These are phyloP conservation scores for Allium sativum DNA, from an alignment of 106 monocot species.

Conservation along the genomic window DNA sequence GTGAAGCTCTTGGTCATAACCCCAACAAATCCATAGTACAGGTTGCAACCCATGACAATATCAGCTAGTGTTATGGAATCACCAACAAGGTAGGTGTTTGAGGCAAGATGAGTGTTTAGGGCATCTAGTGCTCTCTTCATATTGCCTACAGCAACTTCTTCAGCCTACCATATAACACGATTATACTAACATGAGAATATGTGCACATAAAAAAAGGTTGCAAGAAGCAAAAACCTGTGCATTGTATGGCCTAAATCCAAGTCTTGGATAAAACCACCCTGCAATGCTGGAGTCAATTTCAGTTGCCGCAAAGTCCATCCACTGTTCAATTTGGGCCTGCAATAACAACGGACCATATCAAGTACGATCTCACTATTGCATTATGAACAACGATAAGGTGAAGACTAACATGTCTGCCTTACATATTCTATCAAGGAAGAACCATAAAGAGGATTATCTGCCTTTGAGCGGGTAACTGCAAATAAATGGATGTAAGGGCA, in stretches of 20 bases:
- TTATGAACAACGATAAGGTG: too few relatives aligned
- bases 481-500: background rate
- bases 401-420: slow-evolving; percentile 3
- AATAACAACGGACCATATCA: background rate
- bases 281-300: slow-evolving; percentile 62
- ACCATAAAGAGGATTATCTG: slow-evolving; percentile 65
- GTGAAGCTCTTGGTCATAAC: slow-evolving; percentile 75
- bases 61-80: slow-evolving; percentile 81
- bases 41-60: slow-evolving; percentile 63
- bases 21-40: slow-evolving; percentile 33
- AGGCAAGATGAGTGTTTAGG: slow-evolving; percentile 54
- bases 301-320: slow-evolving; percentile 71
- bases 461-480: slow-evolving; percentile 65
- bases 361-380: too few relatives aligned
- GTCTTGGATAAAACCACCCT: slow-evolving; percentile 57
- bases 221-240: slow-evolving; percentile 18
- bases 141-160: slow-evolving; percentile 44
- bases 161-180: slow-evolving; percentile 25
- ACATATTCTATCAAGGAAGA: slow-evolving; percentile 79
- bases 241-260: slow-evolving; percentile 41
- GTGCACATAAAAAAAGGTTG: too few relatives aligned
- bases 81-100: slow-evolving; percentile 79
- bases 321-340: slow-evolving; percentile 75
- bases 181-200: too few relatives aligned
- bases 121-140: slow-evolving; percentile 61